Percentiles rank a stretch among this genome's conserved stretches.
These are phyloP conservation scores for Saccharum spontaneum DNA, from an alignment of 176 grass and related monocot genomes.

Conservation along the genomic window DNA sequence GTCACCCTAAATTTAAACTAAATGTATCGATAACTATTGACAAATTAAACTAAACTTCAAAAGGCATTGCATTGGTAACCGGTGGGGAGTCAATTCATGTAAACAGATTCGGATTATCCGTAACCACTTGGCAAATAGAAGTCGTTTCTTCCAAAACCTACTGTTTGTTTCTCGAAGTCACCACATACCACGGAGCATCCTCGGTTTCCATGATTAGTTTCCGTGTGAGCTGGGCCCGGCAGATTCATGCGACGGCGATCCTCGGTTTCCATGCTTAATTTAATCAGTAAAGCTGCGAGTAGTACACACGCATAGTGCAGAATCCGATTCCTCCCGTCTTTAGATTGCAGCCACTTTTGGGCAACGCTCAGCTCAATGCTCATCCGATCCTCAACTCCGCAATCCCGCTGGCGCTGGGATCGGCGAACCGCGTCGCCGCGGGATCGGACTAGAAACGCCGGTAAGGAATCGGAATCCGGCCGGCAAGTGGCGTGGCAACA, in stretches of 20 bases:
- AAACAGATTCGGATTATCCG: no score
- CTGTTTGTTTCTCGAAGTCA: neutral
- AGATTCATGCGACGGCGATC: neutral
- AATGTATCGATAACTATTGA: no score
- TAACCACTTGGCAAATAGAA: neutral
- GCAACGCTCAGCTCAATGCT: neutral
- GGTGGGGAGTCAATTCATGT: no score
- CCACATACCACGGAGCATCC: neutral
- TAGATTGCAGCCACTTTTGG: neutral
- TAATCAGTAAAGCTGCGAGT: neutral
- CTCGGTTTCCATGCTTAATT: no score
- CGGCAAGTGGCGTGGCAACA: neutral
- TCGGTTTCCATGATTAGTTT: neutral
- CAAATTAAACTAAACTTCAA: no score
- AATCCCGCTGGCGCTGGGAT: neutral
- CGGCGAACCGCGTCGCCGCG: constrained; percentile 8
- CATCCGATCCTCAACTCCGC: neutral
- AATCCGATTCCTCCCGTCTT: constrained; percentile 5
- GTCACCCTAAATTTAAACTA: no score
- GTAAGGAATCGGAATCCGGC: neutral
- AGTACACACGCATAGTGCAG: neutral
- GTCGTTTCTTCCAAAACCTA: neutral
- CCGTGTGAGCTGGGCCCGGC: neutral
- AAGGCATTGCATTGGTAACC: no score
- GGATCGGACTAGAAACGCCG: constrained; percentile 13